Base-by-base conservation (phyloP, 257 asterid species). In the Ehretia macrophylla region DNA sequence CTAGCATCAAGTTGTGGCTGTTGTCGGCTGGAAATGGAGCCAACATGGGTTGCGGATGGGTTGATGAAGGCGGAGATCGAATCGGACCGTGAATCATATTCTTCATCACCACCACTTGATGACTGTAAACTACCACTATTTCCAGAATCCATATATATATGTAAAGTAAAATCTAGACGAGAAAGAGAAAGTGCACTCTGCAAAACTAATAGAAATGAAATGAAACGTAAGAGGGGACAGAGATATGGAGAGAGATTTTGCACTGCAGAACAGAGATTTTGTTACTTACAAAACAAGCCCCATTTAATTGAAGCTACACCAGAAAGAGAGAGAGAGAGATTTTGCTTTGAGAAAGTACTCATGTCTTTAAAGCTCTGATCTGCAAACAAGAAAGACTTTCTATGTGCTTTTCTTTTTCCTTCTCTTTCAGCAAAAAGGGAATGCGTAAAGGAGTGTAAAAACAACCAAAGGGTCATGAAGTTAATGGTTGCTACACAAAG, bases 111-210 rank as follows among this genome's bases (percentile, higher is more conserved):
- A 42, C 83, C 90, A 65, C 94, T 78, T 3, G 95, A 89, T 19
- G 97, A 83, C 68, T 81, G 88, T 5, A 76, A 48, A 68, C 95
- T 85, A 14, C 81, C 95, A 64, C 95, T 88, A 47, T 80, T 77
- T 66, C 77, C 76, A 19, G 94, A 86, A 72, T 89, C 90, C 92
- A 83, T 86, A 1, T 51, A n/a, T n/a, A n/a, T 27, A 27, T 27
- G 35, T 3, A 67, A 50, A 58, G 64, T 11, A 14, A 13, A 11
- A 9, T 58, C 72, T 49, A 70, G 64, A 38, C 44, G 45, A 59
- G 10, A 10, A 37, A 3, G 16, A 10, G n/a, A 0, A 22, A 14
- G 8, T n/a, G n/a, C n/a, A n/a, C n/a, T n/a, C n/a, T n/a, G n/a
- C n/a, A n/a, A n/a, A n/a, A n/a, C n/a, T n/a, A n/a, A n/a, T n/a